Conservation (phyloP, 495 filamentous ascomycete genomes). For the Penicillium diatomitis region DNA sequence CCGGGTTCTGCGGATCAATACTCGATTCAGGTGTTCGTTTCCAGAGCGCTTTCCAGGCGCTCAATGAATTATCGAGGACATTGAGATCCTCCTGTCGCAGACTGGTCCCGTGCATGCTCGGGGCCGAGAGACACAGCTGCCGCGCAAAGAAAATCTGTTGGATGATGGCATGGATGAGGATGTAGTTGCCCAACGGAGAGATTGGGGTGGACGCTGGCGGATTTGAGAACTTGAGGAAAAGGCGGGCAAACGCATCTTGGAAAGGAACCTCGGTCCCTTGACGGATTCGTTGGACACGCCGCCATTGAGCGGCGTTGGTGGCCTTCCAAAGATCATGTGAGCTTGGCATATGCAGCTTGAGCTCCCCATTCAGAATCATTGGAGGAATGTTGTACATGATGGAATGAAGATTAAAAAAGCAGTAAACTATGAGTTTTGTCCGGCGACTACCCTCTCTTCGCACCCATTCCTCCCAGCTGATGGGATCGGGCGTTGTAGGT, state of each 20-base stretch:
- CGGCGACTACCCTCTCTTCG: slow-evolving; percentile 39
- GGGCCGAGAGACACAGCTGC: slow-evolving; percentile 38
- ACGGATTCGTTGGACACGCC: slow-evolving; percentile 27
- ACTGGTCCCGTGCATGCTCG: slow-evolving; percentile 34
- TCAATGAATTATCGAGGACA: slow-evolving; percentile 34
- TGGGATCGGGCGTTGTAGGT: slow-evolving; percentile 20
- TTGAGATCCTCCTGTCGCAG: slow-evolving; percentile 37
- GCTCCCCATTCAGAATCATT: slow-evolving; percentile 40
- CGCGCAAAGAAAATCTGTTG: slow-evolving; percentile 46
- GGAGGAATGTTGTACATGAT: slow-evolving; percentile 49
- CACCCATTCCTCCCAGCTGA: slow-evolving; percentile 44
- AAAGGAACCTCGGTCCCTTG: slow-evolving; percentile 34
- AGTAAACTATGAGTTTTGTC: slow-evolving; percentile 45
- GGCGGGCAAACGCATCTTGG: slow-evolving; percentile 40
- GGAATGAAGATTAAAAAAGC: slow-evolving; percentile 46
- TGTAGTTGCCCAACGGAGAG: slow-evolving; percentile 45
- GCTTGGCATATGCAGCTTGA: slow-evolving; percentile 42
- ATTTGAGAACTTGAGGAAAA: slow-evolving; percentile 32
- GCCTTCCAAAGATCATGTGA: slow-evolving; percentile 45
- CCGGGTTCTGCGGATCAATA: slow-evolving; percentile 44
- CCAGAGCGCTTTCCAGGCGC: slow-evolving; percentile 45
- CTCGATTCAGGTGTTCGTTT: slow-evolving; percentile 44
- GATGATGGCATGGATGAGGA: slow-evolving; percentile 45
- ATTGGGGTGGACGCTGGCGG: slow-evolving; percentile 42
- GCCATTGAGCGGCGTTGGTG: slow-evolving; percentile 37